phyloP scores from a whole-genome alignment of 768 basidiomycete genomes.

The Lenzites betulinus region DNA sequence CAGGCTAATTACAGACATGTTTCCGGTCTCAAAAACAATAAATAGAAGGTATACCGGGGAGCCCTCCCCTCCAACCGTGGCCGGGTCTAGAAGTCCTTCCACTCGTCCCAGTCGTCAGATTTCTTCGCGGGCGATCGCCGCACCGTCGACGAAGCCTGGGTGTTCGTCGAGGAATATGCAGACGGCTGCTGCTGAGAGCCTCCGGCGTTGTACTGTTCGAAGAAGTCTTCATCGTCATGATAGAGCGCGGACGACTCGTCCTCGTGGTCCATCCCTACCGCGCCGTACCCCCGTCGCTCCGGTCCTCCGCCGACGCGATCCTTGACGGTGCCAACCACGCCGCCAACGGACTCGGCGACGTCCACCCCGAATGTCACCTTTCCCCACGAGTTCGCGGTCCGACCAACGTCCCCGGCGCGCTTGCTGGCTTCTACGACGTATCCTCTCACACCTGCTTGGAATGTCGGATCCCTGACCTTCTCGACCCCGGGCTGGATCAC shows the following conservation, averaged over 20 bases:
- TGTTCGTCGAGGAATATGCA: constrained; percentile 16
- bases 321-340: constrained; percentile 64
- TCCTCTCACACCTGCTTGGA: constrained; percentile 73
- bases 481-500: constrained; percentile 91
- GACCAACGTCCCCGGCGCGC: constrained; percentile 61
- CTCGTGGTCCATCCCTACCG: constrained; percentile 51
- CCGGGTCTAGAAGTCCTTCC: constrained; percentile 47
- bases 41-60: constrained; percentile 6
- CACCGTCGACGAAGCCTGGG: constrained; percentile 17
- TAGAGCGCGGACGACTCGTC: constrained; percentile 65
- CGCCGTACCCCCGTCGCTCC: constrained; percentile 41
- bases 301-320: constrained; percentile 61
- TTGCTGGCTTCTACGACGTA: constrained; percentile 73
- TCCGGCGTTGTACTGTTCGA: constrained; percentile 46
- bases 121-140: constrained; percentile 31
- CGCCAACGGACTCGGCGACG: constrained; percentile 75
- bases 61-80: not conserved
- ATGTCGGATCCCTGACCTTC: constrained; percentile 74
- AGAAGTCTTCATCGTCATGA: constrained; percentile 62
- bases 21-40: not conserved
- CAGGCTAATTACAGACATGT: not conserved
- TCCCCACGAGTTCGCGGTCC: constrained; percentile 74
- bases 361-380: constrained; percentile 82
- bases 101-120: constrained; percentile 48
- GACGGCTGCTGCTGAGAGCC: constrained; percentile 19